Evolutionary conservation across 129 eudicot genomes (phyloP), one percentile per base, ranked within the genome.

Genomic region (Deinandra increscens): DNA sequence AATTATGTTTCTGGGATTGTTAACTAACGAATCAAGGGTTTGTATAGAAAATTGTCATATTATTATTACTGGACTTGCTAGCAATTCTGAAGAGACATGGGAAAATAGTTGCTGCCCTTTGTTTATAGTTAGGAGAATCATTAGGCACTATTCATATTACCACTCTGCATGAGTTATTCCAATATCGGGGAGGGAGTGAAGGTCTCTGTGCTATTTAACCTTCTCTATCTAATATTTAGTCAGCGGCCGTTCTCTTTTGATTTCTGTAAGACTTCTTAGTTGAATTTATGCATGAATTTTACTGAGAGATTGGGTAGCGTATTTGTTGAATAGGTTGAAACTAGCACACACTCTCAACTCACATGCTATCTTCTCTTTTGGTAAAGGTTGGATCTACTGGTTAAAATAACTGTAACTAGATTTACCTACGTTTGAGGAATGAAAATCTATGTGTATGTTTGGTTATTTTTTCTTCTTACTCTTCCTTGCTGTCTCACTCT

Each of bases 101-200:
- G 36, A 39, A 58, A 26, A 41, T 39, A 51, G 6, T 64, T 39
- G 69, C 36, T 41, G 17, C 36, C 36, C 51, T 39, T 64, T 64
- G 69, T 64, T 64, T 20, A 39, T 39, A 41, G 69, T 20, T 20
- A 0, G 9, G 5, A 41, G 12, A 39, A 41, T 26, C 29, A 39
- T 41, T 39, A 15, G 66, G 34, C 14, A n/a, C 42, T 33, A 6
- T 31, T 33, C 65, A 60, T 60, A 38, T 63, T 18, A 63, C 49
- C 34, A 38, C 15, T 10, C 48, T 63, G 34, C 68, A 63, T 38
- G 17, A 44, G 18, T 22, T 20, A 10, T 5, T 38, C 26, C 46
- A 58, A 26, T 26, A 26, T 26, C 23, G 34, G 46, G 68, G 46
- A 63, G 68, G 39, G 68, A 38, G 33, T 41, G 15, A 39, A 63